Evolutionary conservation across 768 basidiomycete genomes (phyloP), one percentile per base, ranked within the genome.

Genomic region (Lentinula boryana): DNA sequence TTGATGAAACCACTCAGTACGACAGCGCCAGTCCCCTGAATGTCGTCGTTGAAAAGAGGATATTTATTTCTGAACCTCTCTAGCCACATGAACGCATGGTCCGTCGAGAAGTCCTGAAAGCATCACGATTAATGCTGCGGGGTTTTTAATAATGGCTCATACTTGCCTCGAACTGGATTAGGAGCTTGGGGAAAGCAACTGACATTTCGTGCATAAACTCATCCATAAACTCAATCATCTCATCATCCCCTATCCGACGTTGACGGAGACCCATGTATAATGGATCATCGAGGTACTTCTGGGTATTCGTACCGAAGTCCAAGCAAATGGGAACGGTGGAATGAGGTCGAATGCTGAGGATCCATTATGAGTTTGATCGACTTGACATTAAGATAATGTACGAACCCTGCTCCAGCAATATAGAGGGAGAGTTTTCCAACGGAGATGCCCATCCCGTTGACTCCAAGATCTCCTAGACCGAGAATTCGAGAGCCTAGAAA

Each of bases 341-440:
- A 23, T 80, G 73, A 5, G 90, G 89, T 15, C 87, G 89, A 64
- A 92, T 87, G 55, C 90, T 91, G 58, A 21, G 59, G 18, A 64
- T 51, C 32, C 43, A 12, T 60, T 44, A 61, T 53, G 4, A 13
- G 12, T 16, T 36, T 40, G 51, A 48, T 31, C 60, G 27, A 41
- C 9, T 49, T 33, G 40, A 51, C 58, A 32, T 46, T 51, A 35
- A 50, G 49, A 18, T 32, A 46, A 58, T 60, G 62, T 40, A 67
- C 78, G 65, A 72, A 90, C 90, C 94, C 94, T 60, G 92, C 95
- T 35, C 91, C 93, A 18, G 92, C 91, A 60, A 94, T 80, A 69
- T 95, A 96, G 16, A 97, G 81, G 16, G 90, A 91, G 6, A 98
- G 79, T 73, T 97, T 96, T n/a, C 95, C 95, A 55, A 95, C 88